Percentiles rank a stretch among this genome's conserved stretches.
Evolutionary conservation across 2,329 filamentous ascomycete genomes (phyloP).

Genomic region (Diaporthe sp.): DNA sequence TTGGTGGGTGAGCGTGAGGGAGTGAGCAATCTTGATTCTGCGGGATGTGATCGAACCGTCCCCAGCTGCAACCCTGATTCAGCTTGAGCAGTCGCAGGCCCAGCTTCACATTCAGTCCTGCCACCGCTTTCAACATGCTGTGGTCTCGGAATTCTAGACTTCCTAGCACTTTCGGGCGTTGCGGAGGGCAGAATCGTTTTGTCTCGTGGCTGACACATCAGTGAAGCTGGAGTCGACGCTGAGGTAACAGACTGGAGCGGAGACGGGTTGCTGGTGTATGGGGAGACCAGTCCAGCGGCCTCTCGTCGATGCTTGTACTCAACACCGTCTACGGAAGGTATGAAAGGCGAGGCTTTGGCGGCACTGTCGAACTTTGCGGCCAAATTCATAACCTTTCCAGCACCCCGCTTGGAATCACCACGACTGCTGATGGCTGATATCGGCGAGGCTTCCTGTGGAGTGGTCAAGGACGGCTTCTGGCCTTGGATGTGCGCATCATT

Average conservation of each 20-base stretch:
- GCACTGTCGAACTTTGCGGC: constrained; percentile 65
- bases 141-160: constrained; percentile 27
- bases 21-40: constrained; percentile 12
- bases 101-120: not conserved
- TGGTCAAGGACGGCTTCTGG: constrained; percentile 38
- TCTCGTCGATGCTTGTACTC: constrained; percentile 34
- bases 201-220: constrained; percentile 34
- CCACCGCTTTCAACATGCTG: constrained; percentile 4
- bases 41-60: not conserved
- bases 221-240: constrained; percentile 33
- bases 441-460: constrained; percentile 22
- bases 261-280: constrained; percentile 40
- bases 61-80: not conserved
- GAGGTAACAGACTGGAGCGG: constrained; percentile 33
- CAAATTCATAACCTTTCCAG: constrained; percentile 62
- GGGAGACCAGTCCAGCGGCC: constrained; percentile 36
- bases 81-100: not conserved
- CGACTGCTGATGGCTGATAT: constrained; percentile 17
- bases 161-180: not conserved
- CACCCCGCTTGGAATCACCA: constrained; percentile 42
- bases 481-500: constrained; percentile 18
- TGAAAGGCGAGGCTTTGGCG: constrained; percentile 45
- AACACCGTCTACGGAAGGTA: constrained; percentile 37
- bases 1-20: constrained; percentile 30
- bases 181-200: constrained; percentile 1